phyloP scores from a whole-genome alignment of 2,329 filamentous ascomycete species.

The Shiraia sp. region DNA sequence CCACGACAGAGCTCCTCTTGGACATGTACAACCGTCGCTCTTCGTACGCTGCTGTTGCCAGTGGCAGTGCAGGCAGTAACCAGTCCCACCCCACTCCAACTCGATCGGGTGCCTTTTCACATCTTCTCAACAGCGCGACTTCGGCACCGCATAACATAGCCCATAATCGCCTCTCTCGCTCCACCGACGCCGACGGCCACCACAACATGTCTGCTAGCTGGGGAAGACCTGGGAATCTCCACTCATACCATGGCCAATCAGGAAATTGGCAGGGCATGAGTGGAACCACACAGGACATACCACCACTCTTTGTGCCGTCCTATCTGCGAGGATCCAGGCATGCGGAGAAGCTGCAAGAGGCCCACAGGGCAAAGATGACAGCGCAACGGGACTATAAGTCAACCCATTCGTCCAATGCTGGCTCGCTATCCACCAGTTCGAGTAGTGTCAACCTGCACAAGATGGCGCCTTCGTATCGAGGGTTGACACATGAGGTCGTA shows the following conservation, averaged over 20 bases:
- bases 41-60: slow-evolving; percentile 66
- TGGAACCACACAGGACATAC: slow-evolving; percentile 37
- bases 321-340: slow-evolving; percentile 81
- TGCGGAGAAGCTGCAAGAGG: slow-evolving; percentile 73
- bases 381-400: slow-evolving; percentile 51
- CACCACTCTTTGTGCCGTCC: slow-evolving; percentile 76
- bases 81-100: slow-evolving; percentile 39
- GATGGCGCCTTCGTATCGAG: slow-evolving; percentile 69
- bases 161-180: slow-evolving; percentile 42
- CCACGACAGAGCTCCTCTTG: slow-evolving; percentile 2
- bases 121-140: slow-evolving; percentile 57
- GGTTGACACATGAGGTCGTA: slow-evolving; percentile 81
- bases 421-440: slow-evolving; percentile 58
- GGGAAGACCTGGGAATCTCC: slow-evolving; percentile 48
- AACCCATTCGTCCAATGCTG: slow-evolving; percentile 50
- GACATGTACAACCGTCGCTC: slow-evolving; percentile 51
- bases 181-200: slow-evolving; percentile 56
- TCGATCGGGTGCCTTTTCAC: slow-evolving; percentile 54
- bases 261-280: slow-evolving; percentile 38
- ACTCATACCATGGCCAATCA: slow-evolving; percentile 55
- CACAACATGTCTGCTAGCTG: slow-evolving; percentile 49
- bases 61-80: slow-evolving; percentile 49
- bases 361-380: slow-evolving; percentile 63
- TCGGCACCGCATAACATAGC: slow-evolving; percentile 24
- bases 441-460: slow-evolving; percentile 64